Percentiles rank a stretch among this genome's conserved stretches.
These are phyloP conservation scores for Coniella vitis DNA, from an alignment of 2,329 filamentous ascomycete species.

Conservation along the genomic window DNA sequence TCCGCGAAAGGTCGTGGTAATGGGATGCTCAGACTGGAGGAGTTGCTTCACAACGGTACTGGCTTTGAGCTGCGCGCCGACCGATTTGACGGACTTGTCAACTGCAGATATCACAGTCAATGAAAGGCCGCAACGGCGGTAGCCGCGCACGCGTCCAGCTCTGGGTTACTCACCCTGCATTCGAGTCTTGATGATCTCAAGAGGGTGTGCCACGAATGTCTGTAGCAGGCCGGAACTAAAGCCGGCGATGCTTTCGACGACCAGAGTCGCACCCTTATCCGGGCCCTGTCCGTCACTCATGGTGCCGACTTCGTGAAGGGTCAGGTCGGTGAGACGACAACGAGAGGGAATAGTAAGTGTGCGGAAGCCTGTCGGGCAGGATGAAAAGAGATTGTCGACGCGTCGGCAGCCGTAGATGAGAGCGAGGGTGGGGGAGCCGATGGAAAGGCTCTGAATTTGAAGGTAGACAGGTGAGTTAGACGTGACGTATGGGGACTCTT, in stretches of 20 bases:
- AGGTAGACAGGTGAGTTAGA: not conserved
- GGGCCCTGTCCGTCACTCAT: slow-evolving; percentile 35
- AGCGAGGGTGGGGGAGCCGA: not conserved
- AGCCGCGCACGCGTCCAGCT: not conserved
- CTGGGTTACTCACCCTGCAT: slow-evolving; percentile 65
- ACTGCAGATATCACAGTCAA: slow-evolving; percentile 29
- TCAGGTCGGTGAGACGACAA: slow-evolving; percentile 8
- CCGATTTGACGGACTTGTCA: slow-evolving; percentile 35
- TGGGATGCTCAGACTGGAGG: slow-evolving; percentile 43
- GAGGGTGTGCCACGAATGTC: slow-evolving; percentile 81
- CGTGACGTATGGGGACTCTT: slow-evolving; percentile 14
- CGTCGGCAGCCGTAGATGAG: not conserved
- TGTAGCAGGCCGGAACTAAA: slow-evolving; percentile 82
- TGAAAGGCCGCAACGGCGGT: no score
- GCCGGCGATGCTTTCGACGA: slow-evolving; percentile 83
- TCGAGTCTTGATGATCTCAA: slow-evolving; percentile 94
- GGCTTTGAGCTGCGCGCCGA: slow-evolving; percentile 36
- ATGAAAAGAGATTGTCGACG: not conserved
- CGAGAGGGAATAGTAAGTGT: not conserved
- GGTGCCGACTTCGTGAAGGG: slow-evolving; percentile 1
- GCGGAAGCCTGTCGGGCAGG: no score
- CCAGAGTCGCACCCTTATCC: slow-evolving; percentile 57
- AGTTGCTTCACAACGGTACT: slow-evolving; percentile 46
- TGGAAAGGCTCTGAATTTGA: not conserved
- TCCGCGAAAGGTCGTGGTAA: slow-evolving; percentile 77